These are phyloP conservation scores for Garcia nutans DNA, from an alignment of 345 rosid species.

Conservation along the genomic window DNA sequence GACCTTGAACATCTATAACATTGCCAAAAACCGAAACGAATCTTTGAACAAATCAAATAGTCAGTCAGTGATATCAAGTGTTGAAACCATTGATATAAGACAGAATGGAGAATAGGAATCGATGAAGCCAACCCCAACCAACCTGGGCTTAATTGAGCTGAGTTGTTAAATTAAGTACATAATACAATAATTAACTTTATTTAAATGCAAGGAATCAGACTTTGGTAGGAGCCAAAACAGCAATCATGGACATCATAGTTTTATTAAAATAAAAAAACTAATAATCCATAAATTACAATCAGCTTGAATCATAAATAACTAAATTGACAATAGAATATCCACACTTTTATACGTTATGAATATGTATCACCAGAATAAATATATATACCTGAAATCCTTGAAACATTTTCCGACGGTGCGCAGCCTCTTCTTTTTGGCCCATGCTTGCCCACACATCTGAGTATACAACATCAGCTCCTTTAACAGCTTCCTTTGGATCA, in stretches of 20 bases:
- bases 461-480: conserved; percentile 94
- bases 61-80: too few relatives aligned
- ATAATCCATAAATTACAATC: background rate
- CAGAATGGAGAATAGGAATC: too few relatives aligned
- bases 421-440: conserved; percentile 99
- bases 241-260: background rate
- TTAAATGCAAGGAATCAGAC: too few relatives aligned
- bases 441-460: conserved; percentile 99
- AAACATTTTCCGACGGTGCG: conserved; percentile 66
- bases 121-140: too few relatives aligned
- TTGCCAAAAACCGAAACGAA: too few relatives aligned
- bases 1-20: too few relatives aligned
- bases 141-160: too few relatives aligned
- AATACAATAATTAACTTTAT: too few relatives aligned
- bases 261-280: background rate
- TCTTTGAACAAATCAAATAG: too few relatives aligned
- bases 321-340: background rate
- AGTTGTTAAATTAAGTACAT: too few relatives aligned
- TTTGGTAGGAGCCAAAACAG: background rate
- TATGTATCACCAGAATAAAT: background rate
- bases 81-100: too few relatives aligned
- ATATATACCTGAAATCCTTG: conserved; percentile 83
- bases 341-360: background rate
- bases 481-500: conserved; percentile 85
- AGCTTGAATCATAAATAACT: background rate